phyloP scores from a whole-genome alignment of 345 rosid species.

The Hibiscus mutabilis region DNA sequence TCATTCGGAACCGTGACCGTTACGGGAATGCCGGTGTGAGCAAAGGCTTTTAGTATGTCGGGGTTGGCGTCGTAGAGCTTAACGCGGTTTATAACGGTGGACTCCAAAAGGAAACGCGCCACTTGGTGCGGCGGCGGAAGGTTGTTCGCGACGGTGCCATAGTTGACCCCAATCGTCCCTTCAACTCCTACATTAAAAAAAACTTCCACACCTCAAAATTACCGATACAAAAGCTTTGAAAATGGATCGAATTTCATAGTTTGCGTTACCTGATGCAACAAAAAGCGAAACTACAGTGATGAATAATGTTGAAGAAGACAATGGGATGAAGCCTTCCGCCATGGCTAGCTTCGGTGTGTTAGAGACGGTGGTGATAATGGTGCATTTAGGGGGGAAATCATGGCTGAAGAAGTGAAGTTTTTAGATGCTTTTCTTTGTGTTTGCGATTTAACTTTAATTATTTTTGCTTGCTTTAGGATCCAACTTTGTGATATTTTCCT shows the following conservation, averaged over 20 bases:
- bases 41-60: slow-evolving; percentile 54
- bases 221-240: neutral
- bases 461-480: no score
- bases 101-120: slow-evolving; percentile 57
- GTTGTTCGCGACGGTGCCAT: slow-evolving; percentile 65
- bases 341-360: neutral
- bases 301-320: slow-evolving; percentile 7
- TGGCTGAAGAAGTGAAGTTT: slow-evolving; percentile 16
- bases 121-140: slow-evolving; percentile 73
- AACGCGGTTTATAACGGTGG: slow-evolving; percentile 59
- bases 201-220: neutral
- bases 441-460: no score
- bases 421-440: no score
- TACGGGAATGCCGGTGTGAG: slow-evolving; percentile 51
- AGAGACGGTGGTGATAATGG: slow-evolving; percentile 1
- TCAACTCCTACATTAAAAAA: slow-evolving; percentile 26
- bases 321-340: neutral
- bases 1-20: slow-evolving; percentile 64
- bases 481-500: no score
- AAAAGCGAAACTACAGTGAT: neutral
- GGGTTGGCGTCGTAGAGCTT: slow-evolving; percentile 63
- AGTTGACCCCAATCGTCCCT: slow-evolving; percentile 63
- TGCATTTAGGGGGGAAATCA: slow-evolving; percentile 12
- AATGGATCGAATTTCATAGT: neutral
- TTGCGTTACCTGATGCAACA: slow-evolving; percentile 23